Evolutionary conservation across 208 protist genomes (phyloP).

Genomic region (Wallacemonas collosoma): DNA sequence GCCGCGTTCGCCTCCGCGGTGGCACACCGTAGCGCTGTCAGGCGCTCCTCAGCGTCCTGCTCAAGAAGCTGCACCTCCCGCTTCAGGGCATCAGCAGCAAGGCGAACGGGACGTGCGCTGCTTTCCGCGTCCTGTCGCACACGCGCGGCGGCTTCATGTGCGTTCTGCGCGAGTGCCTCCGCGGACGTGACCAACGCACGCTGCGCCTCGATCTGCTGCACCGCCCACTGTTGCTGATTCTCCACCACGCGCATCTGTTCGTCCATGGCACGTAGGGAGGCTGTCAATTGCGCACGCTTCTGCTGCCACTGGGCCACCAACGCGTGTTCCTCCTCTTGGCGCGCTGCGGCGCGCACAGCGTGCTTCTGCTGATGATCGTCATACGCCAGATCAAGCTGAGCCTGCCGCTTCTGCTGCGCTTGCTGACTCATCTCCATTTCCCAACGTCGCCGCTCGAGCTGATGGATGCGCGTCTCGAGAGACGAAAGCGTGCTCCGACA

Average conservation of each 20-base stretch:
- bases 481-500: neutral
- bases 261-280: neutral
- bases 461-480: neutral
- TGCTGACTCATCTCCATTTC: neutral
- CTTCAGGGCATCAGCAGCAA: neutral
- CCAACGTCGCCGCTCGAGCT: constrained; percentile 7
- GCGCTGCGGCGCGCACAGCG: neutral
- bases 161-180: neutral
- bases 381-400: neutral
- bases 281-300: neutral
- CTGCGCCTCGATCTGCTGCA: neutral
- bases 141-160: neutral
- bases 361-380: neutral
- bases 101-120: neutral
- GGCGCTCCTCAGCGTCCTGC: neutral
- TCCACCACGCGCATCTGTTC: neutral
- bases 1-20: neutral
- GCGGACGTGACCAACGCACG: neutral
- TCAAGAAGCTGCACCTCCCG: neutral
- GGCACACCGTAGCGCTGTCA: neutral
- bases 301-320: neutral
- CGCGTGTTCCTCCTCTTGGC: neutral
- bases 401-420: neutral
- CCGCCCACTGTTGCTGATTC: neutral
- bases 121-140: neutral